Evolutionary conservation across 148 eudicot species (phyloP).

Genomic region (Rhododendron mucronatum): DNA sequence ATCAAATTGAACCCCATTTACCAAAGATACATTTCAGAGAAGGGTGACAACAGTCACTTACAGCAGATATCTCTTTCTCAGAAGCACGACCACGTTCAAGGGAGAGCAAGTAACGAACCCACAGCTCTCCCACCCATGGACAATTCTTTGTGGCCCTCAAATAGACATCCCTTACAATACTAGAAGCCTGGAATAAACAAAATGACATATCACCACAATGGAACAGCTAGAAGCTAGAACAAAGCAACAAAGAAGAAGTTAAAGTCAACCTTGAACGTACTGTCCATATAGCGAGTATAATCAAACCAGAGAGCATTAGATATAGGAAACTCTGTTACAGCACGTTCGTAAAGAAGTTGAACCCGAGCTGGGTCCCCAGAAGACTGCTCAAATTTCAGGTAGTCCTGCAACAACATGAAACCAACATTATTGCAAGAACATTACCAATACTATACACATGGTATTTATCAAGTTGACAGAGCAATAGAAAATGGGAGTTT

Average conservation of each 20-base stretch:
- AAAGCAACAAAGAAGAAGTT: not conserved
- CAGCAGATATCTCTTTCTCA: slow-evolving; percentile 68
- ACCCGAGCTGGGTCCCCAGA: slow-evolving; percentile 89
- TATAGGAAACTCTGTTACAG: slow-evolving; percentile 73
- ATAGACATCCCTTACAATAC: slow-evolving; percentile 42
- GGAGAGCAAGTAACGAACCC: slow-evolving; percentile 77
- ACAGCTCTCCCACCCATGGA: slow-evolving; percentile 88
- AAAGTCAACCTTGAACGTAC: slow-evolving; percentile 67
- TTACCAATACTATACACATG: not conserved
- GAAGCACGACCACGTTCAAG: slow-evolving; percentile 78
- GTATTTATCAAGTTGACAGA: not conserved
- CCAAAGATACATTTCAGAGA: slow-evolving; percentile 1
- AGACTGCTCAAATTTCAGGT: slow-evolving; percentile 86
- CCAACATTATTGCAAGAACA: not conserved
- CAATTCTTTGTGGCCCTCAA: slow-evolving; percentile 82
- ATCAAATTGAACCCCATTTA: not conserved
- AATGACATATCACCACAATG: not conserved
- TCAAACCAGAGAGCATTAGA: slow-evolving; percentile 84
- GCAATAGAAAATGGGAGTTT: not conserved
- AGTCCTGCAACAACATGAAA: slow-evolving; percentile 42
- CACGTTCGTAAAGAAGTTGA: slow-evolving; percentile 83
- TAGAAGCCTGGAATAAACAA: slow-evolving; percentile 48
- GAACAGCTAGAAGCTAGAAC: slow-evolving; percentile 13
- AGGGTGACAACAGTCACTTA: slow-evolving; percentile 27
- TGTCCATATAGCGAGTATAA: slow-evolving; percentile 76